Percentiles rank a stretch among this genome's conserved stretches.
Evolutionary conservation across 331 rosid species (phyloP).

Genomic region (Stylosanthes scabra): DNA sequence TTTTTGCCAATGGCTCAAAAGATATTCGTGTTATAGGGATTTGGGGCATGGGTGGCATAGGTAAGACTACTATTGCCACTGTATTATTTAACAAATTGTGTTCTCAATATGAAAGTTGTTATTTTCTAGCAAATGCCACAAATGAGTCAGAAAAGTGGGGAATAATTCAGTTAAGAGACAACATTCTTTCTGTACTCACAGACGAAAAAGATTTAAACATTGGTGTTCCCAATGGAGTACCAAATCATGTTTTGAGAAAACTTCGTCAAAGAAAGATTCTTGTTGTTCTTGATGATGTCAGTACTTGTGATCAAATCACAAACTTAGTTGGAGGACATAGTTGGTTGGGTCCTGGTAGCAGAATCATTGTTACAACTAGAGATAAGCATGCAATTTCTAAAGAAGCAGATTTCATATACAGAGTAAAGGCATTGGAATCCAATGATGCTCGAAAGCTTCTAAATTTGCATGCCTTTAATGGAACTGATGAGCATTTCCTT

Average conservation of each 20-base stretch:
- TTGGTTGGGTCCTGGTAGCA: slow-evolving; percentile 21
- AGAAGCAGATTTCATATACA: not conserved
- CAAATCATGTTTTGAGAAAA: not conserved
- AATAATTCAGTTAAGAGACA: not conserved
- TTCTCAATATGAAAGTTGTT: not conserved
- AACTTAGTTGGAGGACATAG: not conserved
- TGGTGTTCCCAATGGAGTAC: not conserved
- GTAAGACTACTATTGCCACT: not conserved
- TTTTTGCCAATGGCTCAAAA: not conserved
- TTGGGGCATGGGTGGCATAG: not conserved
- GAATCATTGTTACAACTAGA: slow-evolving; percentile 4
- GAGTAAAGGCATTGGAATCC: not conserved
- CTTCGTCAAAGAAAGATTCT: slow-evolving; percentile 9
- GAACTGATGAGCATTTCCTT: not conserved
- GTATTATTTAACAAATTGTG: not conserved
- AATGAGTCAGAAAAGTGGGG: not conserved
- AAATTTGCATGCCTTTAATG: not conserved
- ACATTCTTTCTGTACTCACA: not conserved
- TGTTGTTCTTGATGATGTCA: slow-evolving; percentile 27
- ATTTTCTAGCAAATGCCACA: not conserved
- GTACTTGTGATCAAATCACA: not conserved
- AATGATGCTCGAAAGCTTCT: not conserved
- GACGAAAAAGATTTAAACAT: not conserved
- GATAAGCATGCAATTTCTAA: not conserved
- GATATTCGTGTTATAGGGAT: slow-evolving; percentile 1